Percentiles rank a stretch among this genome's conserved stretches.
Evolutionary conservation across 495 filamentous ascomycete species (phyloP).

Genomic region (Aspergillus funiculosus): DNA sequence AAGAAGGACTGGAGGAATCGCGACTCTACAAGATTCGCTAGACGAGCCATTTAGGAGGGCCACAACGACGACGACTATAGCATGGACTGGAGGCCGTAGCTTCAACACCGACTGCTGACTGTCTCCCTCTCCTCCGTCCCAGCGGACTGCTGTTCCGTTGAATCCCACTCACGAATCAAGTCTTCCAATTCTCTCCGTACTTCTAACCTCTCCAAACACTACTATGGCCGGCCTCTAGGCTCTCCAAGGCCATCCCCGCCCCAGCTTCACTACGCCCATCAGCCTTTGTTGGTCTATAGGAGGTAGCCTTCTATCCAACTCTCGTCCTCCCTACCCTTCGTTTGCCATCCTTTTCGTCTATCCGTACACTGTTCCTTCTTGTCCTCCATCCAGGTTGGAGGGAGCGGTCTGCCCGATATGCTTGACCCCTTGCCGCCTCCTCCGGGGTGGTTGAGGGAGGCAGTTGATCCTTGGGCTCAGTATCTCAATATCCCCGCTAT

Average conservation of each 20-base stretch:
- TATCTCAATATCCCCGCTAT: conserved; percentile 61
- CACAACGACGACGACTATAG: no score
- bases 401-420: conserved; percentile 32
- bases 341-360: conserved; percentile 1
- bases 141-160: no score
- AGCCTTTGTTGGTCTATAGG: conserved; percentile 1
- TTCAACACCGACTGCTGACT: no score
- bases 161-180: no score
- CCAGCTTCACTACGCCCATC: not conserved
- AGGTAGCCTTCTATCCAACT: conserved; percentile 4
- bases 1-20: no score
- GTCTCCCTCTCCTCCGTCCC: no score
- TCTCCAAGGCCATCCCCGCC: not conserved
- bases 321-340: not conserved
- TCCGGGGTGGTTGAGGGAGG: conserved; percentile 37
- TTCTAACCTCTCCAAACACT: not conserved
- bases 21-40: no score
- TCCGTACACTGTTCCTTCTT: not conserved
- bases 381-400: conserved; percentile 1
- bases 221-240: conserved; percentile 11
- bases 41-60: no score
- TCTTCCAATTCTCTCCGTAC: no score
- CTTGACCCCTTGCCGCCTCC: conserved; percentile 46
- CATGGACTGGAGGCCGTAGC: no score
- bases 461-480: conserved; percentile 41